Evolutionary conservation across 2,329 filamentous ascomycete genomes (phyloP).

Genomic region (Fusarium pseudograminearum): DNA sequence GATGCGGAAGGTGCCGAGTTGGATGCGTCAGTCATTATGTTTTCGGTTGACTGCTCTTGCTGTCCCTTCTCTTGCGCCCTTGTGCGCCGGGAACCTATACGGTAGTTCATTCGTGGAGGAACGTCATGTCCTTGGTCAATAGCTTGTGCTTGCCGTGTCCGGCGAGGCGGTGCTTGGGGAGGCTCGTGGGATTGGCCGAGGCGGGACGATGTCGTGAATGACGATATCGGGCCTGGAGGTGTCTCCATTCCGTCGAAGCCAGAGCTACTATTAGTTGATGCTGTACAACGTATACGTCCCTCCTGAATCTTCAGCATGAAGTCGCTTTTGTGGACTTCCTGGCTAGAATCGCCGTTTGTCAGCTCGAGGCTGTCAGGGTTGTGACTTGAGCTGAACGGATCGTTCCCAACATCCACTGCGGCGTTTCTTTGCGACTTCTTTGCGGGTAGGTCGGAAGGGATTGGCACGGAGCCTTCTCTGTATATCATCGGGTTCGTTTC

Average conservation of each 20-base stretch:
- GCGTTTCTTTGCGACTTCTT: conserved; percentile 59
- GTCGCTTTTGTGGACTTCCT: conserved; percentile 63
- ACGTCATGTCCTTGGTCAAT: conserved; percentile 67
- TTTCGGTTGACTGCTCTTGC: conserved; percentile 53
- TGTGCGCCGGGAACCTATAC: conserved; percentile 60
- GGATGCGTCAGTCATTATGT: conserved; percentile 57
- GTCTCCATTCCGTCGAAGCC: conserved; percentile 73
- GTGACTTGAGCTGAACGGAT: conserved; percentile 65
- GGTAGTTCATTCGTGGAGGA: conserved; percentile 73
- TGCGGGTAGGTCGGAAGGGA: conserved; percentile 55
- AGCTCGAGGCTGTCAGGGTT: conserved; percentile 57
- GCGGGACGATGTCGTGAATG: conserved; percentile 44
- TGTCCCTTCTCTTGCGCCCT: conserved; percentile 54
- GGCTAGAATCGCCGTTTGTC: conserved; percentile 56
- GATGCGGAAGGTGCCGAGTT: conserved; percentile 53
- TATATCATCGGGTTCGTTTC: conserved; percentile 50
- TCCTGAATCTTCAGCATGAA: conserved; percentile 68
- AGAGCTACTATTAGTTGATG: conserved; percentile 53
- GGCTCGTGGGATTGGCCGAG: conserved; percentile 55
- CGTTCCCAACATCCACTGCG: conserved; percentile 54
- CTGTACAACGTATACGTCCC: conserved; percentile 60
- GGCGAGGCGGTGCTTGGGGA: conserved; percentile 65
- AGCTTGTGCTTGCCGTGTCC: conserved; percentile 65
- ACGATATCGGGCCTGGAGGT: conserved; percentile 55
- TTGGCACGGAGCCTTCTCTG: conserved; percentile 53